Base-by-base conservation (phyloP, 2,329 filamentous ascomycete species). In the Fusarium siculi region DNA sequence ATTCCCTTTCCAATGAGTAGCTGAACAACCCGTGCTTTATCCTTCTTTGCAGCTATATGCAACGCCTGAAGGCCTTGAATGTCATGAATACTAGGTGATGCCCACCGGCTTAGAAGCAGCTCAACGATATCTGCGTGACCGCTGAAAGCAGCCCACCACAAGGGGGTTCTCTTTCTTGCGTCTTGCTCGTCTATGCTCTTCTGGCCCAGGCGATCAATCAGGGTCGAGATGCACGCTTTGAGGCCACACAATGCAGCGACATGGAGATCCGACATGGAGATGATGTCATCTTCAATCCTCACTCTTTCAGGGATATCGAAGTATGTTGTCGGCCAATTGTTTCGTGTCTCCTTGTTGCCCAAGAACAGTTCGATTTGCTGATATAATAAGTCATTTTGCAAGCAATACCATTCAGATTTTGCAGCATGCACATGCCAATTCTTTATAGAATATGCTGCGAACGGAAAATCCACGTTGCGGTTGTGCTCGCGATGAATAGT, bases 41-140 rank as follows among this genome's bases (percentile, higher is more conserved):
- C 25, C 14, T 68, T 74, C 8, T 10, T 65, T 6, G 81, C 81
- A 10, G 83, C 82, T 30, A 67, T 11, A 57, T 85, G 81, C 3
- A 85, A 64, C 10, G 84, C 80, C n/a, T 70, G 81, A 2, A 21
- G 2, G 2, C 16, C 34, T 5, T n/a, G 11, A 28, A 9, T 5
- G 52, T 79, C 71, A 2, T 63, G 44, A 21, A 58, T 37, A 47
- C 80, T 69, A 15, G 75, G 76, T 21, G 79, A 66, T 9, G 78
- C 81, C 4, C 78, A 79, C 16, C 72, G 63, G 8, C 56, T 56
- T 5, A 81, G 32, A 32, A 82, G 53, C 1, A 71, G 44, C 2
- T 60, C 57, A 11, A 78, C 61, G 8, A 73, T 63, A 5, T 56
- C 68, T 3, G 58, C 39, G 44, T 78, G 76, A 1, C 79, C 78